phyloP scores from a whole-genome alignment of 2,329 filamentous ascomycete genomes.

The Claviceps monticola region DNA sequence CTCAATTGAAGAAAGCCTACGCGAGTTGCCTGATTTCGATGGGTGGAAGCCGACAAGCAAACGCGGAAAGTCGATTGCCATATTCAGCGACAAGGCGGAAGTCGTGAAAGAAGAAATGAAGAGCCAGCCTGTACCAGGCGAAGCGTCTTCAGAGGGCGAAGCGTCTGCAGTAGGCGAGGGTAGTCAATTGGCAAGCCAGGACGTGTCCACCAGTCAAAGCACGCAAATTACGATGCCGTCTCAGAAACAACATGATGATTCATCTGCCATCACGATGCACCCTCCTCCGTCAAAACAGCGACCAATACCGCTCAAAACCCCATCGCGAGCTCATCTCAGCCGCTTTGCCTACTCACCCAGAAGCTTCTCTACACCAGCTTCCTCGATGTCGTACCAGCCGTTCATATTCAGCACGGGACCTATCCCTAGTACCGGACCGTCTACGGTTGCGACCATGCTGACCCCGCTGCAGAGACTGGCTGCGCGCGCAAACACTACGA shows the following conservation, averaged over 20 bases:
- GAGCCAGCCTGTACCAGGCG: slow-evolving; percentile 3
- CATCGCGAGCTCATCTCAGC: slow-evolving; percentile 17
- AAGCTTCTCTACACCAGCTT: slow-evolving; percentile 20
- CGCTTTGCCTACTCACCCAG: slow-evolving; percentile 22
- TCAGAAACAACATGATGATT: not conserved
- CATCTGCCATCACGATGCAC: slow-evolving; percentile 11
- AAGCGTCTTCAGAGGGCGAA: not conserved
- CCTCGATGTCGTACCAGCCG: slow-evolving; percentile 20
- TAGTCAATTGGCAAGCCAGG: slow-evolving; percentile 1
- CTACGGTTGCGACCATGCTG: slow-evolving; percentile 28
- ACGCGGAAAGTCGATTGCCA: slow-evolving; percentile 22
- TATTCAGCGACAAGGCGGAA: slow-evolving; percentile 31
- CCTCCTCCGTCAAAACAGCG: slow-evolving; percentile 11
- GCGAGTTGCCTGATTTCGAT: slow-evolving; percentile 36
- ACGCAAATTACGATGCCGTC: not conserved
- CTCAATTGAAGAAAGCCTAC: slow-evolving; percentile 40
- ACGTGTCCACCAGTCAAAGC: not conserved
- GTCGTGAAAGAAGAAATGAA: slow-evolving; percentile 9
- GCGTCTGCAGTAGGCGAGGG: not conserved
- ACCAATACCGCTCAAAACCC: slow-evolving; percentile 13
- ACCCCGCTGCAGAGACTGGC: slow-evolving; percentile 43
- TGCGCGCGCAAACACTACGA: slow-evolving; percentile 23
- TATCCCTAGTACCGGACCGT: slow-evolving; percentile 27
- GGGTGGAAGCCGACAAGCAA: slow-evolving; percentile 28
- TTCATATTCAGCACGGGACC: slow-evolving; percentile 23